Conservation (phyloP, 1,284 basidiomycete species). For the Cutaneotrichosporon cutaneum region DNA sequence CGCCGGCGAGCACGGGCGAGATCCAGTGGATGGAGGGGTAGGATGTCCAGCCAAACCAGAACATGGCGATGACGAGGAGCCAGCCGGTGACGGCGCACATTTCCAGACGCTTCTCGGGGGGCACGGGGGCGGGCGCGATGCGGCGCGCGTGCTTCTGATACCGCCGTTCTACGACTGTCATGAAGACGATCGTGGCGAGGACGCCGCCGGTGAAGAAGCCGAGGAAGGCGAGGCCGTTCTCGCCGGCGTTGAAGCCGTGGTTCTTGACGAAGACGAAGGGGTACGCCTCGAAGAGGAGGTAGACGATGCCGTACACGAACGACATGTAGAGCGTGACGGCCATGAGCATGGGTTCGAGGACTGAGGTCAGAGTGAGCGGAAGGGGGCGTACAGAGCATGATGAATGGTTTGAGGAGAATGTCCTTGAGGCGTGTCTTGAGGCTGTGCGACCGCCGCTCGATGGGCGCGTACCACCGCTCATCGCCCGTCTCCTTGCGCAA, state of each 20-base stretch:
- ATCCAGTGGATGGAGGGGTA: constrained; percentile 54
- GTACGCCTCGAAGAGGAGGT: constrained; percentile 50
- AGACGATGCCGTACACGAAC: constrained; percentile 51
- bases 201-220: constrained; percentile 55
- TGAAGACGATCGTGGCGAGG: constrained; percentile 31
- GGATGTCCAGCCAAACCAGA: constrained; percentile 55
- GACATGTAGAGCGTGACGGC: constrained; percentile 67
- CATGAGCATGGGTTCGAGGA: constrained; percentile 74
- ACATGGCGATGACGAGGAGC: constrained; percentile 50
- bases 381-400: constrained; percentile 56
- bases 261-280: constrained; percentile 56
- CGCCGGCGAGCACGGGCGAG: constrained; percentile 54
- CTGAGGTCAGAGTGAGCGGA: not conserved
- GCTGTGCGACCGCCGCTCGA: constrained; percentile 22
- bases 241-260: constrained; percentile 56
- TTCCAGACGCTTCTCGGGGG: constrained; percentile 46
- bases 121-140: constrained; percentile 31
- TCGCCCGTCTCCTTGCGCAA: constrained; percentile 65
- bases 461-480: constrained; percentile 59
- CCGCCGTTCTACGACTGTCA: constrained; percentile 31
- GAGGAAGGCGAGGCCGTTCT: constrained; percentile 56
- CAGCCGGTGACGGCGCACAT: constrained; percentile 52
- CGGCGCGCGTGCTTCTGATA: constrained; percentile 35
- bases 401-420: constrained; percentile 62
- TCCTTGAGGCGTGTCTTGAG: constrained; percentile 53